Base-by-base conservation (phyloP, 2,329 filamentous ascomycete genomes). In the Diplodia scrobiculata region DNA sequence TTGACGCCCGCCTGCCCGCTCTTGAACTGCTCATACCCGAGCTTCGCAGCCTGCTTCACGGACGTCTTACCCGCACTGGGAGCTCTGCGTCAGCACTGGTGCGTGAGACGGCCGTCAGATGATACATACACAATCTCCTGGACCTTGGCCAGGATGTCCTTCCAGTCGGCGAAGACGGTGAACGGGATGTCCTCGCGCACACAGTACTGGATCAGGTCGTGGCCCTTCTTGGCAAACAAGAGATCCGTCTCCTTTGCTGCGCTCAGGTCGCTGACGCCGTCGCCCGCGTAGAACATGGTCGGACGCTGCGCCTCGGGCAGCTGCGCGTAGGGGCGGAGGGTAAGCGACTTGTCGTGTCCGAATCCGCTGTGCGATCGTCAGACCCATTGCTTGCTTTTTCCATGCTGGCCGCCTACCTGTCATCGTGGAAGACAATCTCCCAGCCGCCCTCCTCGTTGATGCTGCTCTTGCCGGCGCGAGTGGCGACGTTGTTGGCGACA, bases 301-400 rank as follows among this genome's bases (percentile, higher is more conserved):
- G 95, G 95, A 50, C 92, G 85, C 73, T 90, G 79, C 36, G 82
- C 77, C 14, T 82, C 82, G 0, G 91, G 87, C 51, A 96, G 83
- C 29, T 87, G 83, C 2, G 89, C 89, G 79, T 98, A 98, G 62
- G 92, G 92, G 70, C 91, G 87, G 73, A 99, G 92, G 76, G 95
- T 91, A 64, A 94, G 83, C 29, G 89, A 93, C 86, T 99, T 99
- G 84, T 99, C 94, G 76, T 99, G 95, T n/a, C 95, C 95, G 73
- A 96, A 96, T 67, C 88, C 84, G 74, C 90, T 66, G 52, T 29
- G 29, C 10, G 19, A 47, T 50, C 21, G 50, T 64, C 34, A 64
- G 36, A 32, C 17, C 9, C 27, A 5, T 68, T 45, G n/a, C 7
- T 63, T 19, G 5, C 21, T 51, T 67, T 65, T 34, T 14, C 25